Base-by-base conservation (phyloP, 2,329 filamentous ascomycete genomes). In the Penicillium janthinellum region DNA sequence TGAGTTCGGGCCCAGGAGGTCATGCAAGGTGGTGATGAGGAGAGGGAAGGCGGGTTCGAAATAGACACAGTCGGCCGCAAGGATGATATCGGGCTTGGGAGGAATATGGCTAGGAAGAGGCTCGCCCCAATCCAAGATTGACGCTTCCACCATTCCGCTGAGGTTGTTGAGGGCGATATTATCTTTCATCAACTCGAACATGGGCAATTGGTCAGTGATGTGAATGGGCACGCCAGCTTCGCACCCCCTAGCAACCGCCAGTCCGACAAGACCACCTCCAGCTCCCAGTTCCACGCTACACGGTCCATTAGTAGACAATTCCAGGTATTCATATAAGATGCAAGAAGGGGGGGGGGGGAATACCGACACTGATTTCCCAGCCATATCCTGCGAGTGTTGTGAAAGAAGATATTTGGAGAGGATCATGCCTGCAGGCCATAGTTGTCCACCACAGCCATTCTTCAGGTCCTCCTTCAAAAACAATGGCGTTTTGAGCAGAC, bases 51-150 rank as follows among this genome's bases (percentile, higher is more conserved):
- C 91, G 2, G 94, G 92, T 77, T 98, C 95, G 75, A 96, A 96
- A 80, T 98, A 99, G 51, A 96, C 92, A 77, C 94, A 98, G 76
- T 98, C 95, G 42, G 93, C 94, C 3, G 95, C 95, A n/a, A 98
- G 84, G 57, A 99, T 88, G 57, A 96, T 82, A 69, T 93, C 87
- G 17, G 92, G 91, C 82, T 81, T 56, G 82, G 64, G 55, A 22
- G 75, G 76, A 37, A 79, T 73, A 37, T 53, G 80, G 63, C 57
- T 67, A 55, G 59, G 76, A 56, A 61, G 78, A 73, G 79, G 70
- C 35, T 77, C 71, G 17, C 83, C 84, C 94, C 94, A 97, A 74
- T 97, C 90, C 66, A 97, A 83, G 28, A 96, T 81, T 56, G 85
- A 79, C 15, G 92, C 86, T 64, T 82, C 81, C 49, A 90, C 90